Base-by-base conservation (phyloP, 73 alveolate genomes). In the Breviolum minutum region DNA sequence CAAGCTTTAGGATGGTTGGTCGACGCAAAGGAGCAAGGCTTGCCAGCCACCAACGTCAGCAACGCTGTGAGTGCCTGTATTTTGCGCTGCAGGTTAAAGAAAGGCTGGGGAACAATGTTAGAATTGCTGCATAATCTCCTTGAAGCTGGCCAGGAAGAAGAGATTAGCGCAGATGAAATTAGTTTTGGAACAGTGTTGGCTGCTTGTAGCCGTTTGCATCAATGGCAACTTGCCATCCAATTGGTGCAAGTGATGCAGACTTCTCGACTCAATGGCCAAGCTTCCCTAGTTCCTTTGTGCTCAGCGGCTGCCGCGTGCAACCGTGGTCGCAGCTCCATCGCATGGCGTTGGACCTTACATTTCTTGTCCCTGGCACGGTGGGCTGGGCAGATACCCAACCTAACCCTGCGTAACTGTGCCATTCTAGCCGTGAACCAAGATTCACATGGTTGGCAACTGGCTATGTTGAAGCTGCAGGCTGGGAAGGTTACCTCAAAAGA, bases 251-350 rank as follows among this genome's bases (percentile, higher is more conserved):
- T 92, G 60, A 92, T 92, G 97, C 90, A 63, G 76, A 24, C 10
- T 7, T 16, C 61, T 7, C 76, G 76, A 12, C 7, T 62, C 32
- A 61, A 20, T 8, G 77, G 17, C 71, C 71, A 30, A 48, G 88
- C 96, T 27, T 86, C 70, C 29, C 54, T 79, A 14, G 90, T 54
- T 40, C 97, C 97, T 13, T 27, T 92, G 60, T n/a, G 81, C 66
- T 60, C 97, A 48, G 97, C 97, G 0, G 89, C 97, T 13, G 89
- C 97, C 27, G 89, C 90, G 22, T 92, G 97, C 81, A 92, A 92
- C 30, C 97, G 97, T 14, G 97, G 90, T 16, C 17, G 85, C 71
- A 19, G 13, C 71, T 32, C 86, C 26, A 26, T 74, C 9, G 89
- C 97, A 30, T 92, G 97, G 97, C 24, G 69, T 16, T 92, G 97